Base-by-base conservation (phyloP, 768 basidiomycete genomes). In the Leccinum boreale region DNA sequence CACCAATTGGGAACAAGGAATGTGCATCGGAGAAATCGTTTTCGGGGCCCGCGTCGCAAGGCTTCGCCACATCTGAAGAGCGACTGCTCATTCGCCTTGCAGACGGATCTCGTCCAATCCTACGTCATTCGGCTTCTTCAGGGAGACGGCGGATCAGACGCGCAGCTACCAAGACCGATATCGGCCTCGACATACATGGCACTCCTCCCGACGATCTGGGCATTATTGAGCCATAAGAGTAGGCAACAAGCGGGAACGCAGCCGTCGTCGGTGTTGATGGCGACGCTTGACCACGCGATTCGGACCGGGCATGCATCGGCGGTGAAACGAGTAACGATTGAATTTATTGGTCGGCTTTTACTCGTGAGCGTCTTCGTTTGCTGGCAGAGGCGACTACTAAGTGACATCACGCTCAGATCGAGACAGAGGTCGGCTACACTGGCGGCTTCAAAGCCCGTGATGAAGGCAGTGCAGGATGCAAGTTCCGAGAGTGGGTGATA, bases 161-260 rank as follows among this genome's bases (percentile, higher is more conserved):
- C 56, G 42, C 81, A 81, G 57, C 71, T 84, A n/a, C 75, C 76
- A 45, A 78, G 79, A 33, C 72, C 81, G 4, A 74, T 92, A 53
- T 79, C 79, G 28, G 74, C 84, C 5, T 64, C 74, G 39, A 79
- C 81, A n/a, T 94, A 93, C 71, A 67, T 69, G 5, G 78, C 85
- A 4, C 78, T 94, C 50, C 75, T 91, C 29, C 92, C 92, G 15
- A 89, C 89, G 1, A 78, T 90, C 52, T 94, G 89, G 90, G 83
- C 85, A 35, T 73, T 92, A 59, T 68, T 92, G 58, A 86, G 81
- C 74, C 77, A 79, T 64, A 63, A 74, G 60, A 67, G 63, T n/a
- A 70, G 61, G 9, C 54, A 54, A 52, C 6, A 55, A 42, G 58
- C 67, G 59, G 57, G 66, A 59, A 29, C 55, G 60, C 59, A 58